A percentile compares a stretch with the other conserved stretches of the same genome.
Evolutionary conservation across 2,329 filamentous ascomycete genomes (phyloP).

Genomic region (Pestalotiopsis sp.): DNA sequence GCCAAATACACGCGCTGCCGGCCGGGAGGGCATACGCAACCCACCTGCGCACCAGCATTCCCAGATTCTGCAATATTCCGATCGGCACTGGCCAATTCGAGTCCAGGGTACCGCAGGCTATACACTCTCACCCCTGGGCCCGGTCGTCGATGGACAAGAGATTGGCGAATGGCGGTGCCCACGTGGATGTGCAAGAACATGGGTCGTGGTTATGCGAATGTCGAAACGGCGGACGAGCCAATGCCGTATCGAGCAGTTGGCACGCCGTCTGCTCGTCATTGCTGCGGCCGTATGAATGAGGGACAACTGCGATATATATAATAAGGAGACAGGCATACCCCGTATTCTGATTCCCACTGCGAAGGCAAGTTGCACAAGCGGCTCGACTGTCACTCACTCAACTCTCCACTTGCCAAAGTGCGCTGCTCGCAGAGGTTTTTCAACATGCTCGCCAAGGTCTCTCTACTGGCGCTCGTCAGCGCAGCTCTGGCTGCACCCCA

Average conservation of each 20-base stretch:
- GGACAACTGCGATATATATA: background rate
- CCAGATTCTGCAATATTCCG: background rate
- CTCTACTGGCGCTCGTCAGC: constrained; percentile 3
- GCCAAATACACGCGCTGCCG: background rate
- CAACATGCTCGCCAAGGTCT: constrained; percentile 1
- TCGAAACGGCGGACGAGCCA: background rate
- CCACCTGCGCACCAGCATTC: background rate
- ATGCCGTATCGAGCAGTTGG: background rate
- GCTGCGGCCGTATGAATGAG: background rate
- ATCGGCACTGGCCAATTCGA: constrained; percentile 2
- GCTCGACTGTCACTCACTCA: too few species aligned
- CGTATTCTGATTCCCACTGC: background rate
- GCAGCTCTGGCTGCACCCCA: constrained; percentile 1
- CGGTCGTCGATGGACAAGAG: background rate
- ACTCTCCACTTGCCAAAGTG: background rate
- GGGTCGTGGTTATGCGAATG: background rate
- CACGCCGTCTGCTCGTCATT: background rate
- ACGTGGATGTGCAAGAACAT: constrained; percentile 2
- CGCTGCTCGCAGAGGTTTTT: background rate
- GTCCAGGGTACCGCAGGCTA: background rate
- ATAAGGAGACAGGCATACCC: background rate
- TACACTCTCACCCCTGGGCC: background rate
- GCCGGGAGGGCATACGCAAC: background rate
- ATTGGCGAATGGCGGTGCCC: constrained; percentile 5
- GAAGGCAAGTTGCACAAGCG: background rate